phyloP scores from a whole-genome alignment of 2,329 filamentous ascomycete species.

The Fusarium clavum region DNA sequence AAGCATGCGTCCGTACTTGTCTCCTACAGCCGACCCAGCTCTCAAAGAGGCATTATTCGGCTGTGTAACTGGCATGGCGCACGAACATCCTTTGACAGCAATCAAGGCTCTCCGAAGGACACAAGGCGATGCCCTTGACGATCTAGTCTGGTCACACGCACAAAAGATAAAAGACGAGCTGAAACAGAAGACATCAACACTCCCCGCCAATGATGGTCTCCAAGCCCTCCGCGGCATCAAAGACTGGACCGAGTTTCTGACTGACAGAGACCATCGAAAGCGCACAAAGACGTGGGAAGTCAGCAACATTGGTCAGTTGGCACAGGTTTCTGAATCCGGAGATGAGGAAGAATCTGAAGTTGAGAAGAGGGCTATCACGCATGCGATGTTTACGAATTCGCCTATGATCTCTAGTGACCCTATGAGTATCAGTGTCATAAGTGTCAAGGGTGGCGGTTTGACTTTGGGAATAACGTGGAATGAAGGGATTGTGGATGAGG shows the following conservation, averaged over 20 bases:
- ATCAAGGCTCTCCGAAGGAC: conserved; percentile 45
- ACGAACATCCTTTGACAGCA: conserved; percentile 45
- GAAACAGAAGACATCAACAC: conserved; percentile 46
- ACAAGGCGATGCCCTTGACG: conserved; percentile 34
- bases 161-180: conserved; percentile 51
- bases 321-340: background rate
- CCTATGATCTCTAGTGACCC: conserved; percentile 57
- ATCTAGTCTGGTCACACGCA: conserved; percentile 58
- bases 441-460: conserved; percentile 56
- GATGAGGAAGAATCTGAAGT: conserved; percentile 2
- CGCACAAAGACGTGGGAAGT: conserved; percentile 62
- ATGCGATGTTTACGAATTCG: conserved; percentile 64
- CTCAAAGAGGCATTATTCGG: conserved; percentile 52
- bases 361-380: conserved; percentile 53
- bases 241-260: conserved; percentile 58
- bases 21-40: conserved; percentile 44
- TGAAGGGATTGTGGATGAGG: conserved; percentile 55
- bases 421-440: conserved; percentile 60
- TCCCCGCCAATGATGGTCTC: conserved; percentile 58
- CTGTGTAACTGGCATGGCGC: conserved; percentile 53
- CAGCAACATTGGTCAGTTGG: conserved; percentile 61
- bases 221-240: conserved; percentile 57
- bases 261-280: conserved; percentile 55
- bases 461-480: conserved; percentile 62
- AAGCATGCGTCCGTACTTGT: conserved; percentile 56